A percentile compares a stretch with the other conserved stretches of the same genome.
Conservation (phyloP, 2,329 filamentous ascomycete species). For the Metarhizium humberi region DNA sequence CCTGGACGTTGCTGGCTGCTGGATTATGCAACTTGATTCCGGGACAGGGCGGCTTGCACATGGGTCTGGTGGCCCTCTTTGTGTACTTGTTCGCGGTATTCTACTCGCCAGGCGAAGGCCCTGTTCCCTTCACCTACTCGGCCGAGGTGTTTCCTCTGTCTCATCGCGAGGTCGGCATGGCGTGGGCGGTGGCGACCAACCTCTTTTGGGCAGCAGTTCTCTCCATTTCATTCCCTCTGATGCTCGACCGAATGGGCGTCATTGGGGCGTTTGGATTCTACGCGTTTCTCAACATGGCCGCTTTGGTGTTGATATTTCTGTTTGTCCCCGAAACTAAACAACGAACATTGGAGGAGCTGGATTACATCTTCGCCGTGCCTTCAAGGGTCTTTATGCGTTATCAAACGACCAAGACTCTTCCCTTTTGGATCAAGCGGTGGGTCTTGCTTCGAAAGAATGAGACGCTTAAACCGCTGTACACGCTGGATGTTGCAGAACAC, state of each 20-base stretch:
- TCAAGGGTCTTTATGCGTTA: conserved; percentile 48
- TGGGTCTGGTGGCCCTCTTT: conserved; percentile 44
- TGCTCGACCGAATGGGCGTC: conserved; percentile 35
- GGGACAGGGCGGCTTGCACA: conserved; percentile 19
- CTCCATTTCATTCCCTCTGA: conserved; percentile 53
- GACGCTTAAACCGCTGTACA: conserved; percentile 32
- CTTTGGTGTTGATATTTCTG: conserved; percentile 46
- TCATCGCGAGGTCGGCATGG: conserved; percentile 64
- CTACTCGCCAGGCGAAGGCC: conserved; percentile 48
- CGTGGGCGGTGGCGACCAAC: conserved; percentile 57
- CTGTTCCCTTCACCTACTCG: conserved; percentile 59
- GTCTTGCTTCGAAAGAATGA: conserved; percentile 39
- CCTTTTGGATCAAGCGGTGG: conserved; percentile 52
- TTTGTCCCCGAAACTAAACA: conserved; percentile 52
- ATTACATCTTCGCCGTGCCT: conserved; percentile 52
- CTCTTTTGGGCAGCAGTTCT: conserved; percentile 51
- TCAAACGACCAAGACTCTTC: conserved; percentile 45
- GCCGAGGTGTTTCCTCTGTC: conserved; percentile 63
- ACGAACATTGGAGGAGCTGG: conserved; percentile 43
- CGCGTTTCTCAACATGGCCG: conserved; percentile 44
- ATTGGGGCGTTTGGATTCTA: conserved; percentile 46
- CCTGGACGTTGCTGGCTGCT: conserved; percentile 29
- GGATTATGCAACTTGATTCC: conserved; percentile 44
- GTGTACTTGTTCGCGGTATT: conserved; percentile 46
- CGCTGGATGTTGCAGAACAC: conserved; percentile 26